Evolutionary conservation across 495 filamentous ascomycete genomes (phyloP), one percentile per base, ranked within the genome.

Genomic region (Penicillium paradoxum): DNA sequence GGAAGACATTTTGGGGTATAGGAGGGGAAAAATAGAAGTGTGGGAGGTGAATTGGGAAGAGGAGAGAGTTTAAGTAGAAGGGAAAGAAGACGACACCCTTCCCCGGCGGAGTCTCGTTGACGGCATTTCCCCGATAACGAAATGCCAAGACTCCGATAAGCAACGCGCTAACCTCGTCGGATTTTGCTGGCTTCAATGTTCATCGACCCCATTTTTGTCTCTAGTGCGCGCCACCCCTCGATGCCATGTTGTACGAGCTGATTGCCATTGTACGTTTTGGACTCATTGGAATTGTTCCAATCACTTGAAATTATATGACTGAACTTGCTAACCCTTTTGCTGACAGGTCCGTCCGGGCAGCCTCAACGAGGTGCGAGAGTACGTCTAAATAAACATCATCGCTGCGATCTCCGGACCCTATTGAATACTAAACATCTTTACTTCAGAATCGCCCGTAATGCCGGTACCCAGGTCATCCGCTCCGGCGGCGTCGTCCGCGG

Each of bases 281-380:
- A 50, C 29, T 15, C 18, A 34, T 39, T 40, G 27, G 13, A 18
- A 32, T n/a, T 42, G 11, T 14, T 30, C 21, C 11, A 38, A 48
- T 45, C 29, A 19, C 32, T 2, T n/a, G 6, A 1, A 40, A 57
- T 30, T 6, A 25, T 4, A 25, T 43, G 13, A 17, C 5, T 14
- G n/a, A 24, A 43, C 38, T 50, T 21, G 29, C 46, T 62, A 48
- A 57, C 41, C 32, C 49, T 15, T 32, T 43, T 39, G 34, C 48
- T 51, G 13, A 56, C 60, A 98, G 93, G 90, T 92, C 76, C 92
- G 92, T 61, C 87, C 88, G 45, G 88, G 86, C 77, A 89, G 82
- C 67, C 75, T 96, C 59, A 74, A 78, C 63, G 93, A 97, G 77
- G 90, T 97, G 61, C 93, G 93, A 80, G 93, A 98, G 91, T 95